Evolutionary conservation across 73 alveolate genomes (phyloP).

Genomic region (Paraurostyla sp.): DNA sequence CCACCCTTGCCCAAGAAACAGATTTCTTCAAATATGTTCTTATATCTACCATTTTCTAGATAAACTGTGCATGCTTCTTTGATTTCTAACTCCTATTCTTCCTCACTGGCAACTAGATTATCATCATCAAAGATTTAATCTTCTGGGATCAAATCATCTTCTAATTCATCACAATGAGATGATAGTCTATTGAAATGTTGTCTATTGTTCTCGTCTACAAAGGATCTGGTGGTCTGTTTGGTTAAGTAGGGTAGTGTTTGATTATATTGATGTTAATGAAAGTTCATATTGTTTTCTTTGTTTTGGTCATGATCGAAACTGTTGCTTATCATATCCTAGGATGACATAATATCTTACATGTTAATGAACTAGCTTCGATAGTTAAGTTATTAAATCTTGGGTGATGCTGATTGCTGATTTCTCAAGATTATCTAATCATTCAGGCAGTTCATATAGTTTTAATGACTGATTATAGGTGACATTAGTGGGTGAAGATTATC

Average conservation of each 20-base stretch:
- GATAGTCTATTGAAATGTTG: too few species aligned
- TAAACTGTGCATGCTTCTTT: background rate
- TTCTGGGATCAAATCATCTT: too few species aligned
- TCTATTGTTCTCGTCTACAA: too few species aligned
- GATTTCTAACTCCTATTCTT: too few species aligned
- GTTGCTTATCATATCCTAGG: background rate
- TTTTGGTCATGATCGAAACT: background rate
- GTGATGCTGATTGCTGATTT: background rate
- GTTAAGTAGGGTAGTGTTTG: too few species aligned
- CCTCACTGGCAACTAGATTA: background rate
- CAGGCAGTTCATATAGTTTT: too few species aligned
- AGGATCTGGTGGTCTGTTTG: too few species aligned
- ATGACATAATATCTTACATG: background rate
- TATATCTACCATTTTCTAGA: slow-evolving; percentile 78
- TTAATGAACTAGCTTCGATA: background rate
- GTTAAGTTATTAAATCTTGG: background rate
- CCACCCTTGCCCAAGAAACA: slow-evolving; percentile 93
- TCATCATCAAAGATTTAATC: background rate
- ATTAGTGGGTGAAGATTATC: background rate
- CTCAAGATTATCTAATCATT: background rate
- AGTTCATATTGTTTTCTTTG: background rate
- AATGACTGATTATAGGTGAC: background rate
- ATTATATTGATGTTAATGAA: too few species aligned
- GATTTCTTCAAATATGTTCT: slow-evolving; percentile 75
- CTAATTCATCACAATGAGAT: too few species aligned